phyloP scores from a whole-genome alignment of 768 basidiomycete genomes.

The Pisolithus albus region DNA sequence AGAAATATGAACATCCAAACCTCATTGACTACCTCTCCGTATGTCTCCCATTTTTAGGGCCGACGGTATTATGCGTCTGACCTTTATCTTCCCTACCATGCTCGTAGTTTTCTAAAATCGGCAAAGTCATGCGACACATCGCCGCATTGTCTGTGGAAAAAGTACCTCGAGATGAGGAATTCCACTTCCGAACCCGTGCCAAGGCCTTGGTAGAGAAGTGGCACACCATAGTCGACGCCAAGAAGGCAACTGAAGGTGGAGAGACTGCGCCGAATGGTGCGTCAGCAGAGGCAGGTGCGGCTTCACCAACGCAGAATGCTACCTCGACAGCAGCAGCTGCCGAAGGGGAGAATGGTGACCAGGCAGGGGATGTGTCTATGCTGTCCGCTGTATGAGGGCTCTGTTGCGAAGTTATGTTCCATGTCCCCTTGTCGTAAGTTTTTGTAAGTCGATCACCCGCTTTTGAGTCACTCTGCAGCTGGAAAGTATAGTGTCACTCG shows the following conservation, averaged over 20 bases:
- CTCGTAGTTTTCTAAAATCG: conserved; percentile 41
- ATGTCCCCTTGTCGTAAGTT: conserved; percentile 4
- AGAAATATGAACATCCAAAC: conserved; percentile 68
- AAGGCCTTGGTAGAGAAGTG: conserved; percentile 41
- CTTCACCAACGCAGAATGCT: conserved; percentile 21
- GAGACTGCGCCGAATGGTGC: conserved; percentile 22
- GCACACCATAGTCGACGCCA: conserved; percentile 33
- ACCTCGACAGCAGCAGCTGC: conserved; percentile 24
- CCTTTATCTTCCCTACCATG: conserved; percentile 2
- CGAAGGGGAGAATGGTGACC: conserved; percentile 16
- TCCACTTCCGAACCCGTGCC: conserved; percentile 46
- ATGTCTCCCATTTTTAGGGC: conserved; percentile 17
- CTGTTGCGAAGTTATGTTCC: conserved; percentile 6
- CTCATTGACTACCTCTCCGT: conserved; percentile 63
- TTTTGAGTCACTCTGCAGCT: conserved; percentile 14
- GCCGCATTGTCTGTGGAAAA: conserved; percentile 34
- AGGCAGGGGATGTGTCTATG: conserved; percentile 34
- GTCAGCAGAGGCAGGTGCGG: conserved; percentile 12
- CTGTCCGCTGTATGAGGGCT: conserved; percentile 30
- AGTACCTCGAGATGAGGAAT: conserved; percentile 47
- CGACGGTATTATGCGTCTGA: conserved; percentile 7
- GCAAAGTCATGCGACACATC: conserved; percentile 59
- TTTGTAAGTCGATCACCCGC: conserved; percentile 11
- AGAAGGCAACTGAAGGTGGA: conserved; percentile 26
- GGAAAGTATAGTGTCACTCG: conserved; percentile 8